Evolutionary conservation across 192 early-diverging fungal genomes (phyloP).

Genomic region (Umbelopsis sp.): DNA sequence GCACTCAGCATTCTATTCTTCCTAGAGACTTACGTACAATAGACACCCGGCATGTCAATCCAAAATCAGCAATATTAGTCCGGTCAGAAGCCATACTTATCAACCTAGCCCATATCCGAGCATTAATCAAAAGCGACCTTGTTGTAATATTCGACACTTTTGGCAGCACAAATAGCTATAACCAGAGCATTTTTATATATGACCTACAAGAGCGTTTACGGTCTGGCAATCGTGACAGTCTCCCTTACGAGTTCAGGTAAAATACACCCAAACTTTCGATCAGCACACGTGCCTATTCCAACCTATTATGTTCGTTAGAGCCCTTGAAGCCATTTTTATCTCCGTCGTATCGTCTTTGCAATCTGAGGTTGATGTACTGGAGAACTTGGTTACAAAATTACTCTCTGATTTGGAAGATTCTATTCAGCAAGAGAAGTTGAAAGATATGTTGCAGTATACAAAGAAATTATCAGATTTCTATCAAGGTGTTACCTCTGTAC

Average conservation of each 20-base stretch:
- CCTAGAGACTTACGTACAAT: slow-evolving; percentile 88
- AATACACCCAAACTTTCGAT: background rate
- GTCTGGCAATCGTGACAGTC: slow-evolving; percentile 42
- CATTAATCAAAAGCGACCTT: slow-evolving; percentile 77
- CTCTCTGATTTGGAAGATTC: slow-evolving; percentile 62
- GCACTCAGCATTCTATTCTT: slow-evolving; percentile 72
- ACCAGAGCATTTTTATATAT: slow-evolving; percentile 75
- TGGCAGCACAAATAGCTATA: slow-evolving; percentile 66
- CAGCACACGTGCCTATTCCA: background rate
- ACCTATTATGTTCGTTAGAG: slow-evolving; percentile 43
- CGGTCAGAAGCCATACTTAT: slow-evolving; percentile 80
- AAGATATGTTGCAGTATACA: slow-evolving; percentile 75
- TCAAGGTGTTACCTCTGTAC: slow-evolving; percentile 72
- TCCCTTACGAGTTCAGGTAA: slow-evolving; percentile 61
- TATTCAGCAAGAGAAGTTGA: slow-evolving; percentile 73
- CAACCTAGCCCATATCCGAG: slow-evolving; percentile 80
- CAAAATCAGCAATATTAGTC: slow-evolving; percentile 81
- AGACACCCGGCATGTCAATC: slow-evolving; percentile 73
- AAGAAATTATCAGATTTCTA: slow-evolving; percentile 81
- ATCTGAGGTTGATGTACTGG: slow-evolving; percentile 69
- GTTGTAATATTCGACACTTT: slow-evolving; percentile 78
- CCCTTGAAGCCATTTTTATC: slow-evolving; percentile 81
- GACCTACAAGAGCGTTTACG: slow-evolving; percentile 78
- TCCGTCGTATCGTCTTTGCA: slow-evolving; percentile 69
- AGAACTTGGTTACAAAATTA: slow-evolving; percentile 61